phyloP scores from a whole-genome alignment of 345 rosid genomes.

The Citrus australasica region DNA sequence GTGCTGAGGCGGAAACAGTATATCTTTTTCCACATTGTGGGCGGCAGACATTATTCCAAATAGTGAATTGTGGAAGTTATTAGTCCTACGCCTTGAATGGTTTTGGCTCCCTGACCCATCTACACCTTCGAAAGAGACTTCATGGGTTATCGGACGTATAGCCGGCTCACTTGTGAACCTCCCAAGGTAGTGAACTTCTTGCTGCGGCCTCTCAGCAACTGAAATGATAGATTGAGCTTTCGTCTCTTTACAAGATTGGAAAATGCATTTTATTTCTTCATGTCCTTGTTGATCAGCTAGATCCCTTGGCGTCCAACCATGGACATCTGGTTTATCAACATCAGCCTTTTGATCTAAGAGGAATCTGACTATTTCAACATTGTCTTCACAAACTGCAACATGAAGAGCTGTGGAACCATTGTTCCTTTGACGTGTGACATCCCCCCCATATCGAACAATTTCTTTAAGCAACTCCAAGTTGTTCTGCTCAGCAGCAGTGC shows the following conservation, averaged over 20 bases:
- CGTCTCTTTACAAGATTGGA: constrained; percentile 35
- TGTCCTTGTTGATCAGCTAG: constrained; percentile 91
- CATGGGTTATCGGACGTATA: constrained; percentile 36
- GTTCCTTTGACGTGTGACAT: constrained; percentile 44
- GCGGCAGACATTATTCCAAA: constrained; percentile 72
- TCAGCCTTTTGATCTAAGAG: constrained; percentile 68
- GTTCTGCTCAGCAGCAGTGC: constrained; percentile 69
- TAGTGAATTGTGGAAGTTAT: constrained; percentile 64
- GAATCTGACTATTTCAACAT: constrained; percentile 59
- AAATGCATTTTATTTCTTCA: constrained; percentile 59
- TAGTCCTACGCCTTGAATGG: constrained; percentile 55
- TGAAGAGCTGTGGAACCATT: constrained; percentile 77
- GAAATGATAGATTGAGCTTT: constrained; percentile 31
- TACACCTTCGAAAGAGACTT: constrained; percentile 23
- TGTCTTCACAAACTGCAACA: constrained; percentile 74
- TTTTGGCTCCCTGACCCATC: constrained; percentile 46
- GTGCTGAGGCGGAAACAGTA: constrained; percentile 26
- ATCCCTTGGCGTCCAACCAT: constrained; percentile 65
- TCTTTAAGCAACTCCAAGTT: constrained; percentile 57
- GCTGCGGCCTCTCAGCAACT: constrained; percentile 48
- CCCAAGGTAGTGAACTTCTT: constrained; percentile 43
- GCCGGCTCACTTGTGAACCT: constrained; percentile 72
- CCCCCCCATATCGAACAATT: constrained; percentile 50
- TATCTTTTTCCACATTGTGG: constrained; percentile 37
- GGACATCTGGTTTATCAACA: constrained; percentile 52